Base-by-base conservation (phyloP, 257 asterid species). In the Solanum sitiens region DNA sequence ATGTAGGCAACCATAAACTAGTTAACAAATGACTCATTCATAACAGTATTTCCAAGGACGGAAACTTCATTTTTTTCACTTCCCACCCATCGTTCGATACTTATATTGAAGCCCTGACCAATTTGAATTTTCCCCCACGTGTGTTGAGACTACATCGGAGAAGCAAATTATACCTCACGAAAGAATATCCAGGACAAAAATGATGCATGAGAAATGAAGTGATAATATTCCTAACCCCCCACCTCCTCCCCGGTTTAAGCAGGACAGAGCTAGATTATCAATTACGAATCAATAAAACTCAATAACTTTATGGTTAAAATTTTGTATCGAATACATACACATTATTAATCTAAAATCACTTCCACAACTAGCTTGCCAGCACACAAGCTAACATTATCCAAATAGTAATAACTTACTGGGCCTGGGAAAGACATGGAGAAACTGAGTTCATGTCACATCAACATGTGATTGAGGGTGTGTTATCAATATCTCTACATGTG, bases 111-210 rank as follows among this genome's bases (percentile, higher is more conserved):
- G 18, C 1, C 9, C 2, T 4, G 0, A 67, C 2, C 11, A 67
- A 67, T 67, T 12, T 6, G 1, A n/a, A 65, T 65, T 65, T 7
- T 13, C 4, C 15, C 13, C 1, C 0, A 0, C 2, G 13, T 25
- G 33, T 25, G 9, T 25, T 12, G 4, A 27, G 10, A 67, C 74
- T 27, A 25, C 37, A 67, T 27, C 4, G 10, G 20, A 67, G 37
- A 59, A 59, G 67, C 67, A 11, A 59, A 67, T 67, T 67, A 67
- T 6, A 67, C 37, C 74, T 27, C 74, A 11, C 37, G 25, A 67
- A 67, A 67, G 73, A 30, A 67, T 25, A 18, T 63, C 71, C 1
- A 63, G 2, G 30, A 63, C 32, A 63, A n/a, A 4, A 18, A 10
- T 15, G 32, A n/a, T 0, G 0, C 15, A 63, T 16, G 71, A 63